A percentile compares a stretch with the other conserved stretches of the same genome.
Evolutionary conservation across 2,329 filamentous ascomycete genomes (phyloP).

Genomic region (Cladosporium sp.): DNA sequence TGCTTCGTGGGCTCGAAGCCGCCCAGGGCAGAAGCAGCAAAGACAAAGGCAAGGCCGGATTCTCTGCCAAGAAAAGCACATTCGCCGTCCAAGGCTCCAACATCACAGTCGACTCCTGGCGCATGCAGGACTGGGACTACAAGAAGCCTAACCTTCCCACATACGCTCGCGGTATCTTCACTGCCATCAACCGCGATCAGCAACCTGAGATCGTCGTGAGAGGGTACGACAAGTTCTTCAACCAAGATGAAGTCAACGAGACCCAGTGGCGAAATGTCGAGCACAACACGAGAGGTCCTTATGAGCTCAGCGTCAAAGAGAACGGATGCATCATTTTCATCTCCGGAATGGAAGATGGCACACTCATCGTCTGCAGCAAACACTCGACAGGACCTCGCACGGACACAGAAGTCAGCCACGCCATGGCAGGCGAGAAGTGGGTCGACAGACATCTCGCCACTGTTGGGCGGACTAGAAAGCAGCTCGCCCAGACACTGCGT

Average conservation of each 20-base stretch:
- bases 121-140: conserved; percentile 93
- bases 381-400: conserved; percentile 85
- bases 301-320: conserved; percentile 95
- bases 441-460: conserved; percentile 75
- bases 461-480: conserved; percentile 74
- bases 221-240: conserved; percentile 99
- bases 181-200: conserved; percentile 65
- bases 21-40: conserved; percentile 50
- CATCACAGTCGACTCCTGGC: conserved; percentile 83
- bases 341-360: conserved; percentile 83
- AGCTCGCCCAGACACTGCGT: conserved; percentile 75
- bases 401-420: conserved; percentile 75
- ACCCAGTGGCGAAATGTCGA: conserved; percentile 83
- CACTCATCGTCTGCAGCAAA: conserved; percentile 95
- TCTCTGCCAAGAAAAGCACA: conserved; percentile 77
- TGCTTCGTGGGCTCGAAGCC: conserved; percentile 65
- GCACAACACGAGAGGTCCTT: conserved; percentile 75
- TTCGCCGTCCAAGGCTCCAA: conserved; percentile 68
- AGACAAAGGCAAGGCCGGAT: conserved; percentile 55
- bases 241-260: conserved; percentile 75
- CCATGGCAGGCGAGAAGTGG: conserved; percentile 77
- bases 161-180: conserved; percentile 92
- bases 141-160: conserved; percentile 83
- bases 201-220: conserved; percentile 77
- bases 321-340: conserved; percentile 99